Evolutionary conservation across 495 filamentous ascomycete species (phyloP).

Genomic region (Tetracladium setigerum): DNA sequence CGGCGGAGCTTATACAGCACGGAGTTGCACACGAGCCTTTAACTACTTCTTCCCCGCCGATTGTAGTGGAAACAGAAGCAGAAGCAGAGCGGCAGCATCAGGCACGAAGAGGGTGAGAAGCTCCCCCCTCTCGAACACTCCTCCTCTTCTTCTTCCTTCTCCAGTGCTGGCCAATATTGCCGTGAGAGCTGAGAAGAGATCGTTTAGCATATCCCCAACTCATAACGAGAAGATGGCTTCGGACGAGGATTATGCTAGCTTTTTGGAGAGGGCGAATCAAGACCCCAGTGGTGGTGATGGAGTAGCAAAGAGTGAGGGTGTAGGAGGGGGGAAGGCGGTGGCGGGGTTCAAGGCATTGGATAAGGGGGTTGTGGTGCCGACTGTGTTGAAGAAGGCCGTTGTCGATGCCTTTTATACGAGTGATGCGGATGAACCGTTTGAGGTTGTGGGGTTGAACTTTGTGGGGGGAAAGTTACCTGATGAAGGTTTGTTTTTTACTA

Average conservation of each 20-base stretch:
- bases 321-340: slow-evolving; percentile 6
- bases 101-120: background rate
- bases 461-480: slow-evolving; percentile 49
- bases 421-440: slow-evolving; percentile 81
- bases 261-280: slow-evolving; percentile 77
- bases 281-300: slow-evolving; percentile 44
- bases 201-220: slow-evolving; percentile 1
- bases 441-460: slow-evolving; percentile 61
- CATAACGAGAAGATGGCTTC: slow-evolving; percentile 50
- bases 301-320: slow-evolving; percentile 19
- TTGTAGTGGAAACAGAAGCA: background rate
- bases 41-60: slow-evolving; percentile 3
- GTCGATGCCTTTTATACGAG: slow-evolving; percentile 63
- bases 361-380: slow-evolving; percentile 44
- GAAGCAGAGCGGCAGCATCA: background rate
- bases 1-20: background rate
- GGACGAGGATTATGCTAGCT: slow-evolving; percentile 73
- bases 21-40: slow-evolving; percentile 13
- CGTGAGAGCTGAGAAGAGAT: background rate
- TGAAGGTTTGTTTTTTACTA: slow-evolving; percentile 40
- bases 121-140: slow-evolving; percentile 6
- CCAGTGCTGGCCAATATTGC: background rate
- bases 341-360: slow-evolving; percentile 44
- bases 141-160: background rate
- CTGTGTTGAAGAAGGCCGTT: slow-evolving; percentile 37